Base-by-base conservation (phyloP, 1,284 basidiomycete genomes). In the Athelia psychrophila region DNA sequence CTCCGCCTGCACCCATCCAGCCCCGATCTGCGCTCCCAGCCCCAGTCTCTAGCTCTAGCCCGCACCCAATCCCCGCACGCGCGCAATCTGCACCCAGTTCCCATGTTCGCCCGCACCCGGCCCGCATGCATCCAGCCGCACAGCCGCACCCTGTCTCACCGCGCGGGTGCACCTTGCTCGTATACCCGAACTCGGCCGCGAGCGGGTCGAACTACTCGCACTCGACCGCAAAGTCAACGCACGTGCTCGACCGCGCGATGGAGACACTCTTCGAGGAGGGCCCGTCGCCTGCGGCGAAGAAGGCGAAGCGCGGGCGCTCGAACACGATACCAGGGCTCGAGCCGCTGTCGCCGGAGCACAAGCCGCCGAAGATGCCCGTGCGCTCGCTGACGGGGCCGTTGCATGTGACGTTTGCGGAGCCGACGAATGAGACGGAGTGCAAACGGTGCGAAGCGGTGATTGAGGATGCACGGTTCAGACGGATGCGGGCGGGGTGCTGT, bases 401-500 rank as follows among this genome's bases (percentile, higher is more conserved):
- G 47, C 65, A 75, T 48, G 65, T 73, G 56, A 65, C 62, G 54
- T 64, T 58, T 48, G 67, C 54, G 58, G 60, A 47, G 52, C 61
- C 54, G 30, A 59, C 45, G 52, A 59, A 50, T 56, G 60, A 44
- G 56, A 62, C 51, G 55, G 62, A 36, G 58, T 95, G 93, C 62
- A 72, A 83, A 44, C 79, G 82, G 56, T 95, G 93, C 66, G 69
- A 76, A 52, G 79, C 77, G 63, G 70, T 61, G 52, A 88, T 95
- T 50, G 85, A 87, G 36, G 88, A 92, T 58, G 87, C 86, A 55
- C 76, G 87, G 58, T 92, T 55, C 74, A 76, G 58, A 80, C 89
- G 64, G 91, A 94, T 59, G 82, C 79, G 20, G 90, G 87, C 49
- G 83, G 76, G 15, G 80, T 88, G 32, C 70, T 95, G 56, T 95